Percentiles rank a stretch among this genome's conserved stretches.
Conservation (phyloP, 2,329 filamentous ascomycete genomes). For the Dactylella cylindrospora region DNA sequence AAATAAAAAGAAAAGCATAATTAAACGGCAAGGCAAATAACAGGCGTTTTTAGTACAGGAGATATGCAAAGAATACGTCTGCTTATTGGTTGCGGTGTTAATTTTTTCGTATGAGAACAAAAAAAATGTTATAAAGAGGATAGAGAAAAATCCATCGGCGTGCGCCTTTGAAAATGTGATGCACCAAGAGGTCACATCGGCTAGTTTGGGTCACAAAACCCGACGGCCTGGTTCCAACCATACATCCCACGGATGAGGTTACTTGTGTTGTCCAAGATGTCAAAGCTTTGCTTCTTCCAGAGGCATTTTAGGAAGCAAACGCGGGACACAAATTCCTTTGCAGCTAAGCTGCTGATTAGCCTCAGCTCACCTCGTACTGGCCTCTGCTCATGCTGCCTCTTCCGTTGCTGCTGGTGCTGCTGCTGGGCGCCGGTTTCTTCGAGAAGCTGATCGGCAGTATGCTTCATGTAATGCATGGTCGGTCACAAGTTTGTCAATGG, state of each 20-base stretch:
- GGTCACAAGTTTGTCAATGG: conserved; percentile 28
- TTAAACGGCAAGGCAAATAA: too few species aligned
- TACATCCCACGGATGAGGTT: conserved; percentile 4
- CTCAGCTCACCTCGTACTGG: background rate
- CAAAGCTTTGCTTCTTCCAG: too few species aligned
- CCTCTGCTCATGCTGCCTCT: background rate
- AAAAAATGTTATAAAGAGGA: conserved; percentile 37
- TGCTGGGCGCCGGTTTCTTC: conserved; percentile 5
- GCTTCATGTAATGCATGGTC: conserved; percentile 22
- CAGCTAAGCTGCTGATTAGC: background rate
- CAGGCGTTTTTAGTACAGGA: too few species aligned
- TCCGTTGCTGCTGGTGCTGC: conserved; percentile 4
- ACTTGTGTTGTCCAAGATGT: conserved; percentile 13
- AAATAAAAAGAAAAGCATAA: conserved; percentile 2
- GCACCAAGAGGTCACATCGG: conserved; percentile 23
- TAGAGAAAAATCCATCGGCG: too few species aligned
- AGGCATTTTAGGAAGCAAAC: background rate
- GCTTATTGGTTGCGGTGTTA: too few species aligned
- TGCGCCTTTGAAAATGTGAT: too few species aligned
- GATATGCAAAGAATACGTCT: too few species aligned
- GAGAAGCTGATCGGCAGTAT: conserved; percentile 40
- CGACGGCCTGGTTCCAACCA: conserved; percentile 22
- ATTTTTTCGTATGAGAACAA: conserved; percentile 31
- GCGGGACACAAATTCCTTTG: conserved; percentile 10
- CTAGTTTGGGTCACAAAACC: conserved; percentile 35